Conservation (phyloP, 2,329 filamentous ascomycete genomes). For the Exophiala calicioides region DNA sequence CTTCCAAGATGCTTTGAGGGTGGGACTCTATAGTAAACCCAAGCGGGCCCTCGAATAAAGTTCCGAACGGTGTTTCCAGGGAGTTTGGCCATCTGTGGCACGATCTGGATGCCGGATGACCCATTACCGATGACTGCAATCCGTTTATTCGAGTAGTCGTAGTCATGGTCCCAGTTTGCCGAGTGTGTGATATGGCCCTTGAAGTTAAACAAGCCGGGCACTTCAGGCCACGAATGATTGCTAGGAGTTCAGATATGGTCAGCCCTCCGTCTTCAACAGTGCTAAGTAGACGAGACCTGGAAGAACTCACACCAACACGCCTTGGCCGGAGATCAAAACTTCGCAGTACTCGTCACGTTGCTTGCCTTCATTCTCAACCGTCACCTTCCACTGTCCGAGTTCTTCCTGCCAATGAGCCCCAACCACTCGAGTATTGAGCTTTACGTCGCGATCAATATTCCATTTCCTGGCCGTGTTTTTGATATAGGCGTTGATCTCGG, state of each 20-base stretch:
- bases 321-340: slow-evolving; percentile 40
- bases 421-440: slow-evolving; percentile 40
- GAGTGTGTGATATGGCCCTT: slow-evolving; percentile 34
- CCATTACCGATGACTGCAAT: slow-evolving; percentile 38
- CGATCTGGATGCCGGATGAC: slow-evolving; percentile 43
- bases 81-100: slow-evolving; percentile 32
- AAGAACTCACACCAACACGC: slow-evolving; percentile 32
- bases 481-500: slow-evolving; percentile 48
- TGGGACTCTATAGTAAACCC: no score
- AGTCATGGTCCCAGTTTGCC: slow-evolving; percentile 33
- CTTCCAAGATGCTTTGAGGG: slow-evolving; percentile 25
- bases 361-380: slow-evolving; percentile 33
- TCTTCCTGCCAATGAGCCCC: slow-evolving; percentile 44
- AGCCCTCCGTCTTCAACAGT: slow-evolving; percentile 1
- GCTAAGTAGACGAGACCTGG: no score
- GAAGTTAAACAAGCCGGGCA: slow-evolving; percentile 32
- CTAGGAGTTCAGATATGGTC: background rate
- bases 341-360: slow-evolving; percentile 35
- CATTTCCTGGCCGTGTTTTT: slow-evolving; percentile 42
- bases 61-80: slow-evolving; percentile 32
- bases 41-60: slow-evolving; percentile 38
- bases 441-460: slow-evolving; percentile 41
- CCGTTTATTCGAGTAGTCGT: slow-evolving; percentile 31
- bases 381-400: slow-evolving; percentile 40
- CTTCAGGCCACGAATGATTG: slow-evolving; percentile 36